These are phyloP conservation scores for Metschnikowia corniflorae DNA, from an alignment of 805 yeast species.

Conservation along the genomic window DNA sequence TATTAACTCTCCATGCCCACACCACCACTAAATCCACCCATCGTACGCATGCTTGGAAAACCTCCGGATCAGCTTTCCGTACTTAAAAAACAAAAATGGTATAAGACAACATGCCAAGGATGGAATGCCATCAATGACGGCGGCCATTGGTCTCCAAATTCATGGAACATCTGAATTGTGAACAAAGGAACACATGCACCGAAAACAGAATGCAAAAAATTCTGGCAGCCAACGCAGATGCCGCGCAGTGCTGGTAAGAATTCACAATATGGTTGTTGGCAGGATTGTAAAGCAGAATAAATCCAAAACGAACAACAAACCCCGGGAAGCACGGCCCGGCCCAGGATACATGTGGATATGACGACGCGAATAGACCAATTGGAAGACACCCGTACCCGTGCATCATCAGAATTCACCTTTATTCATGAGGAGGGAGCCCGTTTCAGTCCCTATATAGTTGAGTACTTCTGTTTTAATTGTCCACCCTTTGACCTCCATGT, in stretches of 20 bases:
- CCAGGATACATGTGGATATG: slow-evolving; percentile 47
- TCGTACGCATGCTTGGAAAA: slow-evolving; percentile 64
- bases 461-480: slow-evolving; percentile 47
- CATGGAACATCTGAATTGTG: slow-evolving; percentile 22
- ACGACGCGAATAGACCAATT: slow-evolving; percentile 46
- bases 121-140: slow-evolving; percentile 49
- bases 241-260: slow-evolving; percentile 59
- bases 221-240: slow-evolving; percentile 56
- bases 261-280: slow-evolving; percentile 64
- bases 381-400: slow-evolving; percentile 55
- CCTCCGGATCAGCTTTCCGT: slow-evolving; percentile 39
- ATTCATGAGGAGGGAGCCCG: slow-evolving; percentile 52
- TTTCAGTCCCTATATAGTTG: slow-evolving; percentile 43
- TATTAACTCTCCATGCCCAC: no score
- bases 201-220: slow-evolving; percentile 53
- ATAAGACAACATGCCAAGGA: slow-evolving; percentile 50
- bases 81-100: slow-evolving; percentile 43
- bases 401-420: slow-evolving; percentile 57
- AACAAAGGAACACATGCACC: slow-evolving; percentile 45
- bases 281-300: slow-evolving; percentile 53
- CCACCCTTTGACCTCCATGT: slow-evolving; percentile 54
- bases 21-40: no score
- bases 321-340: slow-evolving; percentile 57
- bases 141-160: slow-evolving; percentile 40
- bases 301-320: slow-evolving; percentile 53